Percentiles rank a stretch among this genome's conserved stretches.
These are phyloP conservation scores for Crucihimalaya himalaica DNA, from an alignment of 345 rosid species.

Conservation along the genomic window DNA sequence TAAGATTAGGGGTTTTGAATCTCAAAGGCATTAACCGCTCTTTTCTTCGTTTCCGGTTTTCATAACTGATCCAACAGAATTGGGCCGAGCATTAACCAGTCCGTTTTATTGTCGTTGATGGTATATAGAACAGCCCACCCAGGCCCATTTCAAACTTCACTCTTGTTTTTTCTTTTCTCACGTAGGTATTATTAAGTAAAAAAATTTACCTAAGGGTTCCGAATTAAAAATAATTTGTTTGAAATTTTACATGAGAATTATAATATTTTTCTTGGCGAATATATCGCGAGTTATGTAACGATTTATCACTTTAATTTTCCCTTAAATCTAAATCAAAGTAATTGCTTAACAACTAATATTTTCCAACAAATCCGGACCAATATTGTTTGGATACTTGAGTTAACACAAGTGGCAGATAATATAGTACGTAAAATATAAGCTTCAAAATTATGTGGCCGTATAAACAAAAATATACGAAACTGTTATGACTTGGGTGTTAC, in stretches of 20 bases:
- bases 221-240: too few relatives aligned
- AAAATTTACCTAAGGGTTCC: too few relatives aligned
- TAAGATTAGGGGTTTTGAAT: not conserved
- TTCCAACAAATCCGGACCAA: conserved; percentile 12
- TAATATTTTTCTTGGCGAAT: too few relatives aligned
- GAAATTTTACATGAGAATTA: too few relatives aligned
- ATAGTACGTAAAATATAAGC: not conserved
- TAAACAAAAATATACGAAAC: not conserved
- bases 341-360: conserved; percentile 2
- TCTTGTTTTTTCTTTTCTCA: too few relatives aligned
- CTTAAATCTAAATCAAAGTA: not conserved
- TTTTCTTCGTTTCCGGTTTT: not conserved
- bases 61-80: not conserved
- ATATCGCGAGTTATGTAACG: too few relatives aligned
- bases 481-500: not conserved
- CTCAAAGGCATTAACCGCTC: not conserved
- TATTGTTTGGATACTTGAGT: conserved; percentile 6
- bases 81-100: not conserved
- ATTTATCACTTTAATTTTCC: not conserved
- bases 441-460: not conserved
- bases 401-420: conserved; percentile 1
- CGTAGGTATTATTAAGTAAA: too few relatives aligned
- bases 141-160: not conserved
- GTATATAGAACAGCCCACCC: not conserved
- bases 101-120: not conserved